Evolutionary conservation across 768 basidiomycete species (phyloP), one percentile per base, ranked within the genome.

Genomic region (Symmetrospora coprosmae): DNA sequence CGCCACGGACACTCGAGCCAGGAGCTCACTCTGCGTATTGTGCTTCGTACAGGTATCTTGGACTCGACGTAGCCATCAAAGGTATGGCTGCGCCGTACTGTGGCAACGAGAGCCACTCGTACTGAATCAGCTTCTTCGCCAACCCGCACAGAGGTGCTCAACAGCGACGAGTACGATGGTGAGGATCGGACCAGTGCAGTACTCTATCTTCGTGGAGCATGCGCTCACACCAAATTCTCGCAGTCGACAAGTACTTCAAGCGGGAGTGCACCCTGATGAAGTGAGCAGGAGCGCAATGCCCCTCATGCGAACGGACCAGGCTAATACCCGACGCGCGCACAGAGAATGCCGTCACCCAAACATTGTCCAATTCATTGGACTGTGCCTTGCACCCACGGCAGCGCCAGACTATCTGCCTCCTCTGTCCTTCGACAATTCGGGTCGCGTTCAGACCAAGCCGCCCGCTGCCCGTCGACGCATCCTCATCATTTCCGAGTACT

Each of bases 201-300:
- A n/a, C n/a, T n/a, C n/a, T n/a, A n/a, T n/a, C n/a, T n/a, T n/a
- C n/a, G n/a, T n/a, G n/a, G n/a, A n/a, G n/a, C n/a, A n/a, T n/a
- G n/a, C n/a, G n/a, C n/a, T n/a, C n/a, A n/a, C n/a, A n/a, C n/a
- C n/a, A n/a, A n/a, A n/a, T n/a, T 2, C 50, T 30, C 31, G 41
- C 65, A 70, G 73, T 94, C 34, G 79, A 83, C 67, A 99, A 99
- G 74, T 97, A 99, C 75, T 92, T 97, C 72, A 87, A 92, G 69
- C 80, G 92, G n/a, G 92, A 99, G 78, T 94, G 90, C 87, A 79
- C 87, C 30, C 80, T 97, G 30, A 94, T 96, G 89, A 88, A 89
- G 55, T 58, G 30, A 27, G 55, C 25, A 78, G 80, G 69, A 63
- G 73, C 67, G 0, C 34, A 30, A 58, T 66, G 33, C 7, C 41